phyloP scores from a whole-genome alignment of 2,329 filamentous ascomycete species.

The Lizonia empirigonia region DNA sequence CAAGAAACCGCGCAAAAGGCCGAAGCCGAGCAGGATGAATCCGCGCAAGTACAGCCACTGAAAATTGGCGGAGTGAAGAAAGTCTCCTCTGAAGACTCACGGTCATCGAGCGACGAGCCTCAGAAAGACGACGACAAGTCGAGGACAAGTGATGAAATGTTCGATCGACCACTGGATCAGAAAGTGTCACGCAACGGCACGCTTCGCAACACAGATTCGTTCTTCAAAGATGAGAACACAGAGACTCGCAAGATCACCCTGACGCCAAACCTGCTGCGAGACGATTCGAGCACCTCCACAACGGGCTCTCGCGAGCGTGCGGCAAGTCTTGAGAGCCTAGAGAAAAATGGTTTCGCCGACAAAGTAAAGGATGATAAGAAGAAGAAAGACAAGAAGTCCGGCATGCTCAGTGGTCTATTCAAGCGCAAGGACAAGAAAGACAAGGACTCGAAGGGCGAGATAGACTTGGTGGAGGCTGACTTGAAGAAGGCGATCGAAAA shows the following conservation, averaged over 20 bases:
- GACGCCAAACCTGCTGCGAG: slow-evolving; percentile 87
- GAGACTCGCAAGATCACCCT: slow-evolving; percentile 98
- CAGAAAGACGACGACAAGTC: slow-evolving; percentile 51
- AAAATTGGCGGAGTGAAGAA: slow-evolving; percentile 45
- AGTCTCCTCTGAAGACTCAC: slow-evolving; percentile 35
- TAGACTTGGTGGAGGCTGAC: slow-evolving; percentile 48
- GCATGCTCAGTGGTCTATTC: slow-evolving; percentile 73
- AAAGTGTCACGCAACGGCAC: slow-evolving; percentile 76
- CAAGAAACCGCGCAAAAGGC: slow-evolving; percentile 30
- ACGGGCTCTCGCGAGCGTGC: slow-evolving; percentile 53
- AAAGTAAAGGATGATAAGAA: slow-evolving; percentile 74
- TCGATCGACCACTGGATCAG: slow-evolving; percentile 54
- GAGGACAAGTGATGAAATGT: slow-evolving; percentile 70
- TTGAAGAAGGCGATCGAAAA: slow-evolving; percentile 53
- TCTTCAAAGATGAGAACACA: slow-evolving; percentile 93
- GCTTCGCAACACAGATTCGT: slow-evolving; percentile 89
- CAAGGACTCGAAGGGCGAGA: slow-evolving; percentile 47
- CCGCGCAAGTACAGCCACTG: slow-evolving; percentile 45
- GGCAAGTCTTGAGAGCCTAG: slow-evolving; percentile 77
- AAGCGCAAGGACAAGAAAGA: slow-evolving; percentile 68
- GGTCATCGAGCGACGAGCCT: slow-evolving; percentile 45
- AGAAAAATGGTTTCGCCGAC: slow-evolving; percentile 69
- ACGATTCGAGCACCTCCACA: slow-evolving; percentile 64
- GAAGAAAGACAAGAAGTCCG: slow-evolving; percentile 71
- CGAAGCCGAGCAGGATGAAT: slow-evolving; percentile 52